phyloP scores from a whole-genome alignment of 2,329 filamentous ascomycete species.

The Sarocladiaceae sp. region DNA sequence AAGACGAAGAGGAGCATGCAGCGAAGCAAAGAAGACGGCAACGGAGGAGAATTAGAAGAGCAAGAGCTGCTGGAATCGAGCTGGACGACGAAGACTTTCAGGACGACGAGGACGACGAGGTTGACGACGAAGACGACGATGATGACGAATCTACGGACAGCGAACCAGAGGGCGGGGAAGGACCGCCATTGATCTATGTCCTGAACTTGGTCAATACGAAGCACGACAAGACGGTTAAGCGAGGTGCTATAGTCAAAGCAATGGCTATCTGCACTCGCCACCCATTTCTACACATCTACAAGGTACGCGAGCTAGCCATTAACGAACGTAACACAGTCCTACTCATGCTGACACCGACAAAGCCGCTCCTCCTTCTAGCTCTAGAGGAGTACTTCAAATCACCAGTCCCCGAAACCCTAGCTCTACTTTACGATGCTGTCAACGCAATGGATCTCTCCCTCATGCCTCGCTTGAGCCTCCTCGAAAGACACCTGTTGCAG shows the following conservation, averaged over 20 bases:
- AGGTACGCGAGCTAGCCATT: constrained; percentile 46
- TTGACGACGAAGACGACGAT: constrained; percentile 43
- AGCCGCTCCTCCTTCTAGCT: constrained; percentile 84
- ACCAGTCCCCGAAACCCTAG: constrained; percentile 79
- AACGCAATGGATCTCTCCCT: constrained; percentile 96
- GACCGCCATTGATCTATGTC: constrained; percentile 91
- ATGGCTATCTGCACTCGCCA: constrained; percentile 99
- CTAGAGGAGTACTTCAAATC: constrained; percentile 96
- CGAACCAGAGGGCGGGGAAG: constrained; percentile 67
- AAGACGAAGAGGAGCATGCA: constrained; percentile 66
- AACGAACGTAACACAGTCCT: neutral
- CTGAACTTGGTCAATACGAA: constrained; percentile 97
- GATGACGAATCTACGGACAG: constrained; percentile 48
- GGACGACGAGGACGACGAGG: constrained; percentile 34
- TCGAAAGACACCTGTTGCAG: constrained; percentile 82
- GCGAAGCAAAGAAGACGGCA: constrained; percentile 48
- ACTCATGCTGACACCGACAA: constrained; percentile 11
- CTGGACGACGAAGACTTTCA: constrained; percentile 38
- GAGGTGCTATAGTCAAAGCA: constrained; percentile 91
- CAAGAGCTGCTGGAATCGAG: constrained; percentile 42
- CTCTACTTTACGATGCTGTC: constrained; percentile 82
- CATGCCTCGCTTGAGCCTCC: constrained; percentile 75
- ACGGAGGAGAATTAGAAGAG: constrained; percentile 44
- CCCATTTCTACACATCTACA: constrained; percentile 97
- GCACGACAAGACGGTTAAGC: constrained; percentile 85